phyloP scores from a whole-genome alignment of 495 filamentous ascomycete genomes.

The Hypomontagnella monticulosa region DNA sequence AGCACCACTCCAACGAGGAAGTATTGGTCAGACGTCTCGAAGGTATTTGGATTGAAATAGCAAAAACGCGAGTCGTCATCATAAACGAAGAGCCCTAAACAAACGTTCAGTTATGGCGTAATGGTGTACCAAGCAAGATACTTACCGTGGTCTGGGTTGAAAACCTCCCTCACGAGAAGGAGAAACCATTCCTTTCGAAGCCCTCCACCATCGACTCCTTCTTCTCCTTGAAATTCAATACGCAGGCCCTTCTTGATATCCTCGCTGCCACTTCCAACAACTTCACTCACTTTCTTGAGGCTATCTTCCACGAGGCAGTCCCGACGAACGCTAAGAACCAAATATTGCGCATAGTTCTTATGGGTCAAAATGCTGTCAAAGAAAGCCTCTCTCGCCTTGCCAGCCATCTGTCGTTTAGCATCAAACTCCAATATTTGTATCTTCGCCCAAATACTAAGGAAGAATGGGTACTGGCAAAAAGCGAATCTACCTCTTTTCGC shows the following conservation, averaged over 20 bases:
- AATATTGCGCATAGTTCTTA: conserved; percentile 79
- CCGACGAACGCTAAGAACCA: conserved; percentile 79
- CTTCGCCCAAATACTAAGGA: conserved; percentile 92
- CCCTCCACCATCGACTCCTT: conserved; percentile 91
- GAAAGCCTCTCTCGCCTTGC: conserved; percentile 89
- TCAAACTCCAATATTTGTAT: conserved; percentile 93
- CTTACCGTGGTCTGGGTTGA: conserved; percentile 90
- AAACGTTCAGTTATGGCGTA: conserved; percentile 6
- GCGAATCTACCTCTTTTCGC: conserved; percentile 76
- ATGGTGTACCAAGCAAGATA: conserved; percentile 8
- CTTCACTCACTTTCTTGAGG: conserved; percentile 84
- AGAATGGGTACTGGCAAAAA: conserved; percentile 95
- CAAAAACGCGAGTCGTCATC: conserved; percentile 94
- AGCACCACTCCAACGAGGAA: conserved; percentile 90
- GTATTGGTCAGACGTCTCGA: conserved; percentile 94
- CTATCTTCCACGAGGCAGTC: conserved; percentile 95
- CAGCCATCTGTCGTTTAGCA: conserved; percentile 89
- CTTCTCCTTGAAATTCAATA: conserved; percentile 88
- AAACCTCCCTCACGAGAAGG: conserved; percentile 88
- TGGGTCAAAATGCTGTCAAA: conserved; percentile 85
- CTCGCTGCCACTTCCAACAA: conserved; percentile 81
- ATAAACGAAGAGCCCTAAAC: conserved; percentile 83
- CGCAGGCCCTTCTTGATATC: conserved; percentile 93
- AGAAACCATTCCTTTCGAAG: conserved; percentile 97
- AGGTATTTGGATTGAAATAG: conserved; percentile 93